These are phyloP conservation scores for Acanthamoeba culbertsoni DNA, from an alignment of 208 protist species.

Conservation along the genomic window DNA sequence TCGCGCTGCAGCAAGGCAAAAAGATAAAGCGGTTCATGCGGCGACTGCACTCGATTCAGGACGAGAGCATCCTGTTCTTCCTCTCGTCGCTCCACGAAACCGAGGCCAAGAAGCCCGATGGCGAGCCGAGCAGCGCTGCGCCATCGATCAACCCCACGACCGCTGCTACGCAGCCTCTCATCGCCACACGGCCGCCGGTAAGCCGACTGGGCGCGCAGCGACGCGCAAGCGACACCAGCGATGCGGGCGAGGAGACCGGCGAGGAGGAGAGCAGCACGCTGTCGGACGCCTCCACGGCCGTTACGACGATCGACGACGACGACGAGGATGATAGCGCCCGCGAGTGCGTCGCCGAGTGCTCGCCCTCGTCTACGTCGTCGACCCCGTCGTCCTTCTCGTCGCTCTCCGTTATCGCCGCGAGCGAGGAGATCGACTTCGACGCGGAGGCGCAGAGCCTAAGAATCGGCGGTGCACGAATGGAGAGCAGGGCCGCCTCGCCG, in stretches of 20 bases:
- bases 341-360: background rate
- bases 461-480: too few relatives aligned
- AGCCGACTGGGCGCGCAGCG: too few relatives aligned
- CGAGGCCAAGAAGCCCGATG: background rate
- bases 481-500: background rate
- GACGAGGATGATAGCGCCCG: background rate
- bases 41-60: background rate
- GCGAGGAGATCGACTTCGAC: constrained; percentile 20
- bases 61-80: constrained; percentile 41
- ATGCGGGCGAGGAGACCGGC: background rate
- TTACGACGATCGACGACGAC: background rate
- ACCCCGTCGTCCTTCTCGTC: background rate
- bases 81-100: constrained; percentile 2
- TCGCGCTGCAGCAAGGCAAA: background rate
- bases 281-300: background rate
- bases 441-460: too few relatives aligned
- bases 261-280: constrained; percentile 44
- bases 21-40: background rate
- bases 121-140: too few relatives aligned
- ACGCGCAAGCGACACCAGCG: background rate
- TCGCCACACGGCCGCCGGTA: too few relatives aligned
- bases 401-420: background rate
- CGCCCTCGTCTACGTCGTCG: background rate
- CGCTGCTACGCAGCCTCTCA: too few relatives aligned
- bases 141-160: too few relatives aligned